Base-by-base conservation (phyloP, 345 rosid genomes). In the Linum tenue region DNA sequence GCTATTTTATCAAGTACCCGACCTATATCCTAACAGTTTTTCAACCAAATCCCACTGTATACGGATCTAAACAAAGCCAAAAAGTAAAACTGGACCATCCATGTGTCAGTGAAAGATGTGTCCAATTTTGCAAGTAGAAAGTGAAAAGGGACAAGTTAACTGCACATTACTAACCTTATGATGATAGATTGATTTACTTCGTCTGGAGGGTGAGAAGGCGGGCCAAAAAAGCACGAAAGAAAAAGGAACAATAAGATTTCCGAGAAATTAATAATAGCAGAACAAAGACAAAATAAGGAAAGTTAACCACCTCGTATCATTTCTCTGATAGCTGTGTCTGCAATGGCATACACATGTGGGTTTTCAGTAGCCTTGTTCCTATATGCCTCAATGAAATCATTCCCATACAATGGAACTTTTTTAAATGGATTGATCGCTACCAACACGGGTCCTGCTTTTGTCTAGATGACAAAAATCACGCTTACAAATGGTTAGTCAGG, bases 181-280 rank as follows among this genome's bases (percentile, higher is more conserved):
- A 94, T 94, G 78, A 94, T 90, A 56, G 99, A 90, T 82, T 90
- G 97, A 76, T 94, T 90, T 62, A 94, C 97, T 85, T 94, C 99
- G 86, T 94, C 99, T 90, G 96, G 17, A 62, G 69, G 69, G 11
- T 74, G 59, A 79, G 78, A 70, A 22, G 16, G 22, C 59, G 35
- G 5, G 7, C 4, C 7, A 68, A 70, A 17, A 69, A 70, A 40
- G 42, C 7, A 37, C 64, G 43, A 70, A 70, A 80, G 76, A 77
- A 51, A 31, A n/a, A 53, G 41, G 68, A 4, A 39, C n/a, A 59
- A 59, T 14, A 60, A 39, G 41, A 51, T 39, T 65, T 42, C 16
- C 16, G 60, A 37, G 40, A 37, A 17, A 5, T 9, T 57, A 10
- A 3, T 56, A 55, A 7, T 55, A 36, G 60, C 55, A 56, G 22